Base-by-base conservation (phyloP, 1,284 basidiomycete species). In the Fomitopsis palustris region DNA sequence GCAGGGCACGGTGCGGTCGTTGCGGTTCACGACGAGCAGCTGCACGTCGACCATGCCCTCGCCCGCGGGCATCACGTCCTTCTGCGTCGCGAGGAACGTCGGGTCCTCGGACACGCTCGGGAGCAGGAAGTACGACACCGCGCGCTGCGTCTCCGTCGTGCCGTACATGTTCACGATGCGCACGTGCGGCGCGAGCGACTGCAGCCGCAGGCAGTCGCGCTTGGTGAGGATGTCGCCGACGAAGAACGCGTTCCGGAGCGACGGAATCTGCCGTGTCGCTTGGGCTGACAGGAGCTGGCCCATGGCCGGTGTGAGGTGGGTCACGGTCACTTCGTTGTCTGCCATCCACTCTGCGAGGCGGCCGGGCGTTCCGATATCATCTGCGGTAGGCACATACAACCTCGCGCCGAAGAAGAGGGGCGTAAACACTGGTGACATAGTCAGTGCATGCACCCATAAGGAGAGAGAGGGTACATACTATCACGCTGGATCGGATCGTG, bases 151-250 rank as follows among this genome's bases (percentile, higher is more conserved):
- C 77, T 99, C 97, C 25, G 97, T 99, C 9, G 97, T 99, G 25
- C 97, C 97, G 75, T 98, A 99, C 97, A 99, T 99, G 81, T 99
- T 99, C 76, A 99, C 90, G 74, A 99, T 97, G 53, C 86, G 81
- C 14, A 96, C 95, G 68, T 99, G 97, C 35, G 88, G 78, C 1
- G 97, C 97, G 52, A 99, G 88, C 4, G 93, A 85, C 74, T 99
- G 97, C 7, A 99, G 83, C 54, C 97, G 92, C 45, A 93, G 87
- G 74, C 97, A 99, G 75, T 99, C 97, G 52, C 97, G 91, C 77
- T 99, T 99, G 65, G 97, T 99, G 60, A 99, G 86, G 37, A 99
- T 89, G 71, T 99, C 97, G n/a, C 97, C 97, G 58, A 99, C 97
- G 71, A 99, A 99, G 81, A 99, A 99, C 10, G 97, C 97, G 68